Conservation (phyloP, 2,329 filamentous ascomycete genomes). For the Aureobasidium leucospermi region DNA sequence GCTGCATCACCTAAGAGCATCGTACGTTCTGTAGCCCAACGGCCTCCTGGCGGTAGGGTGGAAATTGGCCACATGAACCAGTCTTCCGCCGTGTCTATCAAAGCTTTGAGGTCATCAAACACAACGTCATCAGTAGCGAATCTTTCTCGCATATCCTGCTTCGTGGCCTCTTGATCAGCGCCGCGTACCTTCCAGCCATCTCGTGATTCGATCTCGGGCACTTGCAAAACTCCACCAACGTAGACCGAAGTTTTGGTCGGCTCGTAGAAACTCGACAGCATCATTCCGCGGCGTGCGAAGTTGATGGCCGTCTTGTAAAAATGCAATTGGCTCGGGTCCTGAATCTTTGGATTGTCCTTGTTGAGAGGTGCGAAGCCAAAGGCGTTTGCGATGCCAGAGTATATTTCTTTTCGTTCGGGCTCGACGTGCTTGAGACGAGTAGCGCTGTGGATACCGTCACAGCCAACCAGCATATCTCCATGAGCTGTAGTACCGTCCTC, state of each 20-base stretch:
- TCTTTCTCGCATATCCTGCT: constrained; percentile 33
- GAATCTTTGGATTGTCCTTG: constrained; percentile 12
- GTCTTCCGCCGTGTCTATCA: constrained; percentile 37
- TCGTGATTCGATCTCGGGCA: constrained; percentile 34
- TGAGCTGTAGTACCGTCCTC: constrained; percentile 28
- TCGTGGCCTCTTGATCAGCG: constrained; percentile 35
- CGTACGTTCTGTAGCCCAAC: constrained; percentile 37
- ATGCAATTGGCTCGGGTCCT: constrained; percentile 20
- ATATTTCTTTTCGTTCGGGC: constrained; percentile 34
- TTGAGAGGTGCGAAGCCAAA: constrained; percentile 38
- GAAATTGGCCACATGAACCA: constrained; percentile 42
- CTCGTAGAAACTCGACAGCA: constrained; percentile 37
- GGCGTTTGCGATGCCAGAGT: constrained; percentile 40
- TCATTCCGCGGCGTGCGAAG: constrained; percentile 38
- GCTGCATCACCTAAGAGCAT: constrained; percentile 41
- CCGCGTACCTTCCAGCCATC: constrained; percentile 41
- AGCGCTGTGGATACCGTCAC: constrained; percentile 33
- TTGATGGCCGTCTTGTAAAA: constrained; percentile 40
- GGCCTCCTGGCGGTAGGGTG: constrained; percentile 36
- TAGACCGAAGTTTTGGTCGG: constrained; percentile 32
- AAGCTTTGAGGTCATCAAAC: constrained; percentile 28
- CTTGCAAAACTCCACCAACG: constrained; percentile 39
- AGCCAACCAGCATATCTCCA: constrained; percentile 30
- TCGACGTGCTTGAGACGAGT: constrained; percentile 39
- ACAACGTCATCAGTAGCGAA: constrained; percentile 34